phyloP scores from a whole-genome alignment of 495 filamentous ascomycete genomes.

The Staphylotrichum tortipilum region DNA sequence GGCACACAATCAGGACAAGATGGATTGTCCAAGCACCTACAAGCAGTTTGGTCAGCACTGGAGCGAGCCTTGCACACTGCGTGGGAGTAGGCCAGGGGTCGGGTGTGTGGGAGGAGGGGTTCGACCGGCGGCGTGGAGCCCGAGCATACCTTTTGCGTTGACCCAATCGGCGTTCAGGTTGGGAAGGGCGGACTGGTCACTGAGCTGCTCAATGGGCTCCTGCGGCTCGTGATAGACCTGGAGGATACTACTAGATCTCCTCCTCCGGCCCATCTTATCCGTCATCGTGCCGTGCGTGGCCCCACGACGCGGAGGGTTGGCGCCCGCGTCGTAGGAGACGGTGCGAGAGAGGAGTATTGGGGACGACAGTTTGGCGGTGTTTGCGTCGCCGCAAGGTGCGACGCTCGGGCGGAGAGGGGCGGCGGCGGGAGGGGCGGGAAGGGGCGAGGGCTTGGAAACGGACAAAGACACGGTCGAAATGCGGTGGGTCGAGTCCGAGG shows the following conservation, averaged over 20 bases:
- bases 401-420: conserved; percentile 1
- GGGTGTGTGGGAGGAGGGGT: too few relatives aligned
- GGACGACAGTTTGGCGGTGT: conserved; percentile 82
- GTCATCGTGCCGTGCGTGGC: conserved; percentile 34
- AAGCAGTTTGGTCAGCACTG: background rate
- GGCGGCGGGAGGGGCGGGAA: background rate
- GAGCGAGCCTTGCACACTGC: too few relatives aligned
- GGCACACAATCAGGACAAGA: conserved; percentile 73
- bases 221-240: conserved; percentile 80
- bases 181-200: conserved; percentile 86
- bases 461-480: background rate
- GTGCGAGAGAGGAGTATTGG: conserved; percentile 66
- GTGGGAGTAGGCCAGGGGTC: too few relatives aligned
- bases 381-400: conserved; percentile 25
- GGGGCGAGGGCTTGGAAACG: too few relatives aligned
- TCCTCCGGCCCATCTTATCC: conserved; percentile 58
- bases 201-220: conserved; percentile 90
- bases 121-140: too few relatives aligned
- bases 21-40: conserved; percentile 96
- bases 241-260: conserved; percentile 90
- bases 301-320: conserved; percentile 51
- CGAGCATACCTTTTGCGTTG: conserved; percentile 81
- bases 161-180: conserved; percentile 98
- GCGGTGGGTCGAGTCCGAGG: background rate
- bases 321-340: conserved; percentile 70